Evolutionary conservation across 1,139 yeast species (phyloP), one percentile per base, ranked within the genome.

Genomic region (Suhomyces atakaporum): DNA sequence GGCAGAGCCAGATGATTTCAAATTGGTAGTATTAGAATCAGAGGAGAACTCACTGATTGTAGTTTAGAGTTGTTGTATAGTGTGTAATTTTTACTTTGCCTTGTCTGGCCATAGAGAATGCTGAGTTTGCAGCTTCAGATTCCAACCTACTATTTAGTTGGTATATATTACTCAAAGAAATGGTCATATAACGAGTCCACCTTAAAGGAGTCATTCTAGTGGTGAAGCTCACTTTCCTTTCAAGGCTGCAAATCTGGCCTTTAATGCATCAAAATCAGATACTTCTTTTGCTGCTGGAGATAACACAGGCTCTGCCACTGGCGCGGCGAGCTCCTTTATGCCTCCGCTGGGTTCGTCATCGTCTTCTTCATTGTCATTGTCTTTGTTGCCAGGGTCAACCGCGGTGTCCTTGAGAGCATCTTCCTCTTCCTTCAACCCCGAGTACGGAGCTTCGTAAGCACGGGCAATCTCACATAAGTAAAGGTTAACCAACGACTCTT

Each of bases 401-500:
- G 45, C 51, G 4, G 47, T 55, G 1, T 47, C 58, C 3, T 49
- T 60, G 3, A 40, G 53, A 2, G 40, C 49, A 6, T 39, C 53
- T 9, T 52, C 63, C 10, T 61, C 67, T n/a, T 58, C 70, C 3
- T 57, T 59, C 38, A 81, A 55, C 15, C 79, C 82, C 31, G 86
- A 78, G 52, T 78, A 87, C 1, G 90, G 87, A 2, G 82, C 94
- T 27, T 73, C 74, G 54, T 89, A 89, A 0, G 95, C 86, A 41
- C 72, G 69, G 1, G 96, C 95, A 43, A 89, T 88, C 52, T 89
- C 97, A 40, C 77, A 67, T 44, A 89, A 64, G 54, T 89, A 89
- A 42, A 85, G 60, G 16, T 75, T 71, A 2, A 88, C 95, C 41
- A 88, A 67, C 16, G 73, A 79, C 27, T 69, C 73, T 4, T 74